These are phyloP conservation scores for Linum trigynum DNA, from an alignment of 345 rosid species.

Conservation along the genomic window DNA sequence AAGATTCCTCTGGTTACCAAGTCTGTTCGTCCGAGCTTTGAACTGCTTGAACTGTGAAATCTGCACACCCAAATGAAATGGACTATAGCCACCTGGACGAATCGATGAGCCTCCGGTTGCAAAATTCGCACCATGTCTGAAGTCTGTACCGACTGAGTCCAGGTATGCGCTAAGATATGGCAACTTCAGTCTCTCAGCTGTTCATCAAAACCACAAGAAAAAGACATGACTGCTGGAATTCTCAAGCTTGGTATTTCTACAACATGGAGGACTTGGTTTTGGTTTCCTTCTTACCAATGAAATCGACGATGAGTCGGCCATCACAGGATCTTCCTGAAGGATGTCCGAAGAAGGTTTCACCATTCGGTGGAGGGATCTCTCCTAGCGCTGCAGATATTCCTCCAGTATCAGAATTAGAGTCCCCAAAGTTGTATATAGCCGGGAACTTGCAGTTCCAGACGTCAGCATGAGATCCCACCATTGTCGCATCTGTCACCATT, in stretches of 20 bases:
- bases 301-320: conserved; percentile 65
- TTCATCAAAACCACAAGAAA: conserved; percentile 5
- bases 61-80: conserved; percentile 53
- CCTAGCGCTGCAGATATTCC: conserved; percentile 43
- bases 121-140: conserved; percentile 62
- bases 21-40: conserved; percentile 37
- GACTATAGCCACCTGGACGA: conserved; percentile 52
- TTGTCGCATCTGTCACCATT: conserved; percentile 1
- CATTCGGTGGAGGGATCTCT: conserved; percentile 47
- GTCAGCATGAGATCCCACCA: conserved; percentile 1
- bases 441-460: conserved; percentile 27
- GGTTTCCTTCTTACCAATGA: conserved; percentile 27
- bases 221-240: not conserved
- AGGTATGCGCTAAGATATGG: conserved; percentile 56
- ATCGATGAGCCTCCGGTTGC: conserved; percentile 69
- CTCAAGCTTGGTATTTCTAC: not conserved
- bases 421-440: conserved; percentile 66
- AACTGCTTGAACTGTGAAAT: conserved; percentile 48
- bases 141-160: conserved; percentile 54
- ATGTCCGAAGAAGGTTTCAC: conserved; percentile 63
- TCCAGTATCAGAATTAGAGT: conserved; percentile 74
- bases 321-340: conserved; percentile 59
- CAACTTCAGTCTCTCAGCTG: conserved; percentile 53
- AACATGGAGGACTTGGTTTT: not conserved
- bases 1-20: conserved; percentile 34